A percentile compares a stretch with the other conserved stretches of the same genome.
These are phyloP conservation scores for Nemophila menziesii DNA, from an alignment of 257 asterid genomes.

Conservation along the genomic window DNA sequence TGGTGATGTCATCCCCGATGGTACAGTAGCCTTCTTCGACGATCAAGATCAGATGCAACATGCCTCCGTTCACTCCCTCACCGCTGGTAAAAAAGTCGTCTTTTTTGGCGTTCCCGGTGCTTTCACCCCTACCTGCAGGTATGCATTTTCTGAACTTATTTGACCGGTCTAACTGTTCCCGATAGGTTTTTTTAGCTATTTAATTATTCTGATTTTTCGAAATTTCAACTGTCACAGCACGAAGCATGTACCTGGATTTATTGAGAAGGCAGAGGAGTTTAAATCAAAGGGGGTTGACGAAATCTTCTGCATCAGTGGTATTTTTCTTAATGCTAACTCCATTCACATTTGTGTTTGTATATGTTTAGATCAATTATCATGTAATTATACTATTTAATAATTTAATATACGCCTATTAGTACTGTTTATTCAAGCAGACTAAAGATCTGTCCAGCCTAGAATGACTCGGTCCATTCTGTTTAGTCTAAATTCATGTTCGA, in stretches of 20 bases:
- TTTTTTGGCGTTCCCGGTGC: slow-evolving; percentile 90
- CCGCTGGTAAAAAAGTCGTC: slow-evolving; percentile 64
- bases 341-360: background rate
- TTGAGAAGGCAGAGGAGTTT: slow-evolving; percentile 71
- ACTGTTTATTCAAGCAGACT: too few species aligned
- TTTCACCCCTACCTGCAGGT: slow-evolving; percentile 96
- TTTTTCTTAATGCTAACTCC: background rate
- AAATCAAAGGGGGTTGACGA: slow-evolving; percentile 73
- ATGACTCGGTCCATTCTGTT: too few species aligned
- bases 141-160: background rate
- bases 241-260: slow-evolving; percentile 91
- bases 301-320: slow-evolving; percentile 57
- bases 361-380: background rate
- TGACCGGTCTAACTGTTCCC: background rate
- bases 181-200: background rate
- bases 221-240: slow-evolving; percentile 26
- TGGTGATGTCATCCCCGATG: slow-evolving; percentile 63
- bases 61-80: slow-evolving; percentile 58
- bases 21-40: slow-evolving; percentile 57
- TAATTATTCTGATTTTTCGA: background rate
- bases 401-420: too few species aligned
- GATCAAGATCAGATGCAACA: slow-evolving; percentile 61
- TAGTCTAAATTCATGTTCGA: too few species aligned
- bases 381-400: too few species aligned
- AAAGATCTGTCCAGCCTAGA: too few species aligned